These are phyloP conservation scores for Mallotus repandus DNA, from an alignment of 441 rosid genomes.

Conservation along the genomic window DNA sequence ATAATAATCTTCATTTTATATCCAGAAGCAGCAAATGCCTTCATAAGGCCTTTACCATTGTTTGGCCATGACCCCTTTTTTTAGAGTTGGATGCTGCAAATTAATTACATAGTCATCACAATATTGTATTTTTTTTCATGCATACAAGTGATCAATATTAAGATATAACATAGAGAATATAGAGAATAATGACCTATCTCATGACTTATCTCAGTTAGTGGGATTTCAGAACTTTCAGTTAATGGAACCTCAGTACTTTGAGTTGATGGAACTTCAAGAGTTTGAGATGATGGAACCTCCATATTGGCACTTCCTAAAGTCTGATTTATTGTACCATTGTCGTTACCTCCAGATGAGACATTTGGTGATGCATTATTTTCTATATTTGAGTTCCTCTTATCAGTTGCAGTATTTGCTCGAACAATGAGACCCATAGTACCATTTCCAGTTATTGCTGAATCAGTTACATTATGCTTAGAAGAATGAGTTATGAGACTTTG, in stretches of 20 bases:
- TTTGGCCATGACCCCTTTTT: slow-evolving; percentile 1
- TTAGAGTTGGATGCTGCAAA: background rate
- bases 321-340: background rate
- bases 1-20: background rate
- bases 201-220: background rate
- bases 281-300: background rate
- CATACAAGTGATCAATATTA: background rate
- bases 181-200: background rate
- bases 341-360: background rate
- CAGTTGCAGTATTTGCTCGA: background rate
- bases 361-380: background rate
- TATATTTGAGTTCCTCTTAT: background rate
- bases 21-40: background rate
- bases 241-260: too few relatives aligned
- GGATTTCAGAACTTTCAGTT: background rate
- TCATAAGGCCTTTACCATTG: slow-evolving; percentile 2
- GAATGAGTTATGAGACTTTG: background rate
- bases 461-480: background rate
- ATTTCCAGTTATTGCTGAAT: too few relatives aligned
- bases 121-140: too few relatives aligned
- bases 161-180: too few relatives aligned
- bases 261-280: background rate
- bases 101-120: too few relatives aligned
- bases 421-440: background rate
- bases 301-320: too few relatives aligned